Evolutionary conservation across 2,329 filamentous ascomycete species (phyloP).

Genomic region (Aspergillus hortae): DNA sequence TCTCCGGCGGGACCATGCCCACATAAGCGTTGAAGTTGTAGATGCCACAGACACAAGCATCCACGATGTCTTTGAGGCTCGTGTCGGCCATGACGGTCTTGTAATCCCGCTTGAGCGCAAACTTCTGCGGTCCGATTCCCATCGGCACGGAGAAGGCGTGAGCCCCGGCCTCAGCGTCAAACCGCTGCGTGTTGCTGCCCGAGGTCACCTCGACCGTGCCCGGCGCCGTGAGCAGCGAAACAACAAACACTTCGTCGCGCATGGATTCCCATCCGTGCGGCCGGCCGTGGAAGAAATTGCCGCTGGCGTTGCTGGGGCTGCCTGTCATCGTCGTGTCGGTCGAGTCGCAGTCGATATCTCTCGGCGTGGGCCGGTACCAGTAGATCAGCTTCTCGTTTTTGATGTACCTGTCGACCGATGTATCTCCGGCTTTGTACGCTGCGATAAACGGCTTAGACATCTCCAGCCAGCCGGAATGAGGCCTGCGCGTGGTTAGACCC

Average conservation of each 20-base stretch:
- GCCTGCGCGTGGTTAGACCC: slow-evolving; percentile 26
- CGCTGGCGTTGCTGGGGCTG: slow-evolving; percentile 33
- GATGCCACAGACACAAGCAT: slow-evolving; percentile 48
- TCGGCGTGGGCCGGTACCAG: slow-evolving; percentile 54
- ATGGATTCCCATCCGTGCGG: slow-evolving; percentile 51
- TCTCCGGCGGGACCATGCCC: slow-evolving; percentile 44
- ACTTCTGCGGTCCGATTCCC: slow-evolving; percentile 47
- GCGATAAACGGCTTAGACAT: slow-evolving; percentile 53
- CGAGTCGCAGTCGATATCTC: slow-evolving; percentile 46
- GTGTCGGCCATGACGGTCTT: slow-evolving; percentile 44
- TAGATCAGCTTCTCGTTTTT: slow-evolving; percentile 51
- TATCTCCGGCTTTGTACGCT: slow-evolving; percentile 49
- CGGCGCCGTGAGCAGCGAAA: slow-evolving; percentile 47
- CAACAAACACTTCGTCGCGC: slow-evolving; percentile 51
- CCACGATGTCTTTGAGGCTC: slow-evolving; percentile 49
- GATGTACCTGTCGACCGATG: slow-evolving; percentile 35
- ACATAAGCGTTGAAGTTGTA: slow-evolving; percentile 59
- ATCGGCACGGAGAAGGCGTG: slow-evolving; percentile 46
- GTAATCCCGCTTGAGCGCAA: slow-evolving; percentile 43
- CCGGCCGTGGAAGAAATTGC: slow-evolving; percentile 37
- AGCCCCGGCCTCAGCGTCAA: slow-evolving; percentile 47
- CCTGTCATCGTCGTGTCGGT: slow-evolving; percentile 50
- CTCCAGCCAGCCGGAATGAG: slow-evolving; percentile 53
- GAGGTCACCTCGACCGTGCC: slow-evolving; percentile 47
- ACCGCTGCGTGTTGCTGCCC: slow-evolving; percentile 42